Percentiles rank a stretch among this genome's conserved stretches.
Conservation (phyloP, 179 eudicot species). For the Beta corolliflora region DNA sequence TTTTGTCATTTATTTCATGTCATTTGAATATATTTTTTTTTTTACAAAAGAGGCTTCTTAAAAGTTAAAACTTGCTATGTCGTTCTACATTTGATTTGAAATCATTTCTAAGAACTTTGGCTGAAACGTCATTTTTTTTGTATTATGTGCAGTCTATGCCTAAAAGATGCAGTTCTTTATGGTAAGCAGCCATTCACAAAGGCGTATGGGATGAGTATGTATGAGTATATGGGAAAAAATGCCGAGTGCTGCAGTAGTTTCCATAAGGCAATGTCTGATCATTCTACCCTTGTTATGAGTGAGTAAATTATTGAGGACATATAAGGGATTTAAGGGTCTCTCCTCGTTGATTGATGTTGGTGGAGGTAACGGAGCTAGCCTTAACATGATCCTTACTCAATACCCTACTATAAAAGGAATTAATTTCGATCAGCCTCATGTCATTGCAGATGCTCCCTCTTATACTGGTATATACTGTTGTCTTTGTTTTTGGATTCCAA, state of each 20-base stretch:
- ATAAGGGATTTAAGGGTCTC: conserved; percentile 40
- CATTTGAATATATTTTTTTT: too few relatives aligned
- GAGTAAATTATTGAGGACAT: conserved; percentile 29
- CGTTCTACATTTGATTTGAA: too few relatives aligned
- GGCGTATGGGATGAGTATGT: conserved; percentile 35
- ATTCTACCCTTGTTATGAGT: conserved; percentile 23
- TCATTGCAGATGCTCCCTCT: conserved; percentile 34
- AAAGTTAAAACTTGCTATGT: too few relatives aligned
- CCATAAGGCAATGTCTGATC: conserved; percentile 31
- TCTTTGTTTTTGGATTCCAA: too few relatives aligned
- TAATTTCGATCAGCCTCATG: conserved; percentile 45
- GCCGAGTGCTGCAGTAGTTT: conserved; percentile 21
- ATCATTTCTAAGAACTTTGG: too few relatives aligned
- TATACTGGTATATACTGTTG: conserved; percentile 27
- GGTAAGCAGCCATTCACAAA: conserved; percentile 35
- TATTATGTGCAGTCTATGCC: conserved; percentile 19
- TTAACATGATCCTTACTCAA: conserved; percentile 32
- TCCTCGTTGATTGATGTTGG: conserved; percentile 40
- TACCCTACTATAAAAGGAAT: conserved; percentile 39
- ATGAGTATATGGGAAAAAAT: conserved; percentile 35
- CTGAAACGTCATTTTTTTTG: neutral
- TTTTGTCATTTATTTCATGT: too few relatives aligned
- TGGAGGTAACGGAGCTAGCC: conserved; percentile 42
- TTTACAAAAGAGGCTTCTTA: too few relatives aligned
- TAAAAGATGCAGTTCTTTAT: conserved; percentile 42